Conservation (phyloP, 164 flowering plant species). For the Liriodendron chinense region DNA sequence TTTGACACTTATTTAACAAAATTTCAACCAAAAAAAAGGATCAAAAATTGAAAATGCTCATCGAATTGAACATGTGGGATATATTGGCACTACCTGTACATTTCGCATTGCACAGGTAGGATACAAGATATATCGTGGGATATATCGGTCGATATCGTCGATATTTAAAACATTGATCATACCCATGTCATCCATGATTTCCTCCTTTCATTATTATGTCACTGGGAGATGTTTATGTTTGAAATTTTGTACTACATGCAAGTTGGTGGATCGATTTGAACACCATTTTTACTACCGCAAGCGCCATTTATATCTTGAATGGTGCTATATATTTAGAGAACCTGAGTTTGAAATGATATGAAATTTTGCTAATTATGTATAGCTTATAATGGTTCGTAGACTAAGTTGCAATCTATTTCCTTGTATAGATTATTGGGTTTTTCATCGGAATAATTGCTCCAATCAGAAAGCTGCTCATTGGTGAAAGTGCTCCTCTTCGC, state of each 20-base stretch:
- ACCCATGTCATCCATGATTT: no score
- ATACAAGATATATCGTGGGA: no score
- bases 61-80: no score
- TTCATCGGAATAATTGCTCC: constrained; percentile 50
- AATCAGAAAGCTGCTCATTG: constrained; percentile 45
- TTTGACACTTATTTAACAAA: no score
- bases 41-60: no score
- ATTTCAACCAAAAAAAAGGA: no score
- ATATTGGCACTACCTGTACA: no score
- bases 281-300: neutral
- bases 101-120: no score
- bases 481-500: constrained; percentile 63
- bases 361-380: neutral
- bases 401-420: constrained; percentile 1
- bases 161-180: no score
- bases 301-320: neutral
- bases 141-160: no score
- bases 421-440: constrained; percentile 56
- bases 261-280: neutral
- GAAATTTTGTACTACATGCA: neutral
- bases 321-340: neutral
- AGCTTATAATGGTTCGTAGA: no score
- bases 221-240: neutral
- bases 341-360: neutral
- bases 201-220: no score